Conservation (phyloP, 2,329 filamentous ascomycete species). For the Ceratocystis harringtonii region DNA sequence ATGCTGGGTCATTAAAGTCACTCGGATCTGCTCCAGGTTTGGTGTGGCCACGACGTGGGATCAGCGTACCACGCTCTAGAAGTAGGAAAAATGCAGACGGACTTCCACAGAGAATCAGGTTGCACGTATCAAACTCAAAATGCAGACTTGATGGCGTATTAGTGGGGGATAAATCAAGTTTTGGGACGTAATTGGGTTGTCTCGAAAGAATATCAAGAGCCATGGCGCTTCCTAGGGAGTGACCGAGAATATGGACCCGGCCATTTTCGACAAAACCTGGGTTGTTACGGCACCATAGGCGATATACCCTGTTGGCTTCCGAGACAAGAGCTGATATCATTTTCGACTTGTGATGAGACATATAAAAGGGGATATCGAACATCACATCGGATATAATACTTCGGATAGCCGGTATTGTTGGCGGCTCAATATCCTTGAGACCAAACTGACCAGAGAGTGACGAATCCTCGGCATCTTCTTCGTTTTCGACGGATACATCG, state of each 20-base stretch:
- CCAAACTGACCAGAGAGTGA: slow-evolving; percentile 34
- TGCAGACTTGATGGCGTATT: slow-evolving; percentile 35
- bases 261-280: slow-evolving; percentile 67
- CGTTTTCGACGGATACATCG: slow-evolving; percentile 44
- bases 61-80: slow-evolving; percentile 55
- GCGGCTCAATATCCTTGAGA: slow-evolving; percentile 81
- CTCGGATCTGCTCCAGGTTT: slow-evolving; percentile 60
- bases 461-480: slow-evolving; percentile 37
- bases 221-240: slow-evolving; percentile 91
- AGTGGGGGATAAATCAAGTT: slow-evolving; percentile 28
- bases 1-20: slow-evolving; percentile 38
- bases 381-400: slow-evolving; percentile 94
- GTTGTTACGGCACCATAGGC: slow-evolving; percentile 88
- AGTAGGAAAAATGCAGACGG: slow-evolving; percentile 87
- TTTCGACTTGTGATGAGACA: slow-evolving; percentile 87
- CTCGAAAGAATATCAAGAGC: slow-evolving; percentile 78
- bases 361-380: slow-evolving; percentile 95
- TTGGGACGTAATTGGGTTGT: slow-evolving; percentile 61
- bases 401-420: slow-evolving; percentile 80
- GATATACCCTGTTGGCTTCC: slow-evolving; percentile 92
- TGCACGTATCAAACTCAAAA: slow-evolving; percentile 86
- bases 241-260: slow-evolving; percentile 79
- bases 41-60: slow-evolving; percentile 58
- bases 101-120: slow-evolving; percentile 78
- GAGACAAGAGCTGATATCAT: slow-evolving; percentile 81